Evolutionary conservation across 768 basidiomycete genomes (phyloP), one percentile per base, ranked within the genome.

Genomic region (Mrakia hoshinonis): DNA sequence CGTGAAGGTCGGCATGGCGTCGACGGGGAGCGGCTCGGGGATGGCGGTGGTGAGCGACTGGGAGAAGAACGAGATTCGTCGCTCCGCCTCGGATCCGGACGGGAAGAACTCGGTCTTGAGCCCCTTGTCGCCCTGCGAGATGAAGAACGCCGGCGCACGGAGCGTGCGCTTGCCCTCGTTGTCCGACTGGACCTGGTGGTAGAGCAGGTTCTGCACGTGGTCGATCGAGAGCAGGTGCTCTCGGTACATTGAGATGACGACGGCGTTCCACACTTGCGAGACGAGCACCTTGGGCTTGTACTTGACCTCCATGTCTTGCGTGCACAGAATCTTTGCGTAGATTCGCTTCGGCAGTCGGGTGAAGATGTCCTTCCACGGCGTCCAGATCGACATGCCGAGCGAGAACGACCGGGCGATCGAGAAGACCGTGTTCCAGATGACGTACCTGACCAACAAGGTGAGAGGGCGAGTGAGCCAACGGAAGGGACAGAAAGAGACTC

Each of bases 1-100:
- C 55, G 96, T 98, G 83, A 99, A 99, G 0, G 95, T 97, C 2
- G 96, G 96, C 96, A 99, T 98, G n/a, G 93, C 91, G 79, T 98
- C 94, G 52, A 99, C 92, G 18, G 94, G 92, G 43, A 98, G 81
- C 10, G 96, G 89, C 75, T 91, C 89, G 24, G 95, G 96, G 64
- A 98, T 87, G 61, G 87, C 84, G n/a, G 93, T 96, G 7, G 96
- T 98, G 75, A 99, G 84, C 5, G 92, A 95, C 80, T 97, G 95
- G 34, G 96, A 92, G 79, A 98, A 98, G 87, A 98, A 99, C 24
- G 94, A 97, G 76, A 99, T 97, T 65, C 96, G 86, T 63, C 96
- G 89, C 78, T 98, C 93, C 1, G 96, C 96, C 79, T 98, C 96
- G 74, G 91, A 92, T 10, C 91, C 92, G 43, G 85, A 80, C 13